These are phyloP conservation scores for Schizopora paradoxa DNA, from an alignment of 1,284 basidiomycete genomes.

Conservation along the genomic window DNA sequence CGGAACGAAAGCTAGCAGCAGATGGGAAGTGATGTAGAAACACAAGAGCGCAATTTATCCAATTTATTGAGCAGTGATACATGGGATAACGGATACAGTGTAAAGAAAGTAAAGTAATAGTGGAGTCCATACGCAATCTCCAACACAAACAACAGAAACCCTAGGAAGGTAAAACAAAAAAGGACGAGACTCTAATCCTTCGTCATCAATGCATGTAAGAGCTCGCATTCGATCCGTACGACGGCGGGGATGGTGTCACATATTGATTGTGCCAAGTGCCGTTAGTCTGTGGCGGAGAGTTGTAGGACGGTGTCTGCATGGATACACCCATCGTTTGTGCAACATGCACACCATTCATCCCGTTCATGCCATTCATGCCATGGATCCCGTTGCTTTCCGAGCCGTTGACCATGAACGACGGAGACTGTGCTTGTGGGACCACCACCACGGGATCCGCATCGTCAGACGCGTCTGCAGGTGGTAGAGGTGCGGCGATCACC, in stretches of 20 bases:
- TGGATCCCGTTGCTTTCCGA: slow-evolving; percentile 5
- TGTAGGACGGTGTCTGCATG: neutral
- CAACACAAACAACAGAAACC: neutral
- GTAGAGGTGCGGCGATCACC: slow-evolving; percentile 12
- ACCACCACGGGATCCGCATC: no score
- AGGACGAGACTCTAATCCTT: neutral
- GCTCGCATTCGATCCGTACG: slow-evolving; percentile 11
- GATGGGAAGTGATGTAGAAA: no score
- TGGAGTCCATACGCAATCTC: no score
- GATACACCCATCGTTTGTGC: neutral
- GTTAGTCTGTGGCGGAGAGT: no score
- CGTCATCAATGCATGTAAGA: slow-evolving; percentile 7
- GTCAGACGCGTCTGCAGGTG: no score
- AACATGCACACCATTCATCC: slow-evolving; percentile 11
- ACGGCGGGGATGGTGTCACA: slow-evolving; percentile 11
- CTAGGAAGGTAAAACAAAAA: neutral
- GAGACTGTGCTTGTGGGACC: no score
- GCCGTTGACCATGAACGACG: no score
- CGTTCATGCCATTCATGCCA: slow-evolving; percentile 6
- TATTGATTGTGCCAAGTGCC: no score
- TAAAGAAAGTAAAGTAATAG: neutral
- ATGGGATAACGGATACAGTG: slow-evolving; percentile 4
- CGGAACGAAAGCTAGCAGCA: no score
- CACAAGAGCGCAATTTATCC: neutral
- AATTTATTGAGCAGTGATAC: slow-evolving; percentile 1